A percentile compares a stretch with the other conserved stretches of the same genome.
These are phyloP conservation scores for Aspergillus persii DNA, from an alignment of 2,329 filamentous ascomycete genomes.

Conservation along the genomic window DNA sequence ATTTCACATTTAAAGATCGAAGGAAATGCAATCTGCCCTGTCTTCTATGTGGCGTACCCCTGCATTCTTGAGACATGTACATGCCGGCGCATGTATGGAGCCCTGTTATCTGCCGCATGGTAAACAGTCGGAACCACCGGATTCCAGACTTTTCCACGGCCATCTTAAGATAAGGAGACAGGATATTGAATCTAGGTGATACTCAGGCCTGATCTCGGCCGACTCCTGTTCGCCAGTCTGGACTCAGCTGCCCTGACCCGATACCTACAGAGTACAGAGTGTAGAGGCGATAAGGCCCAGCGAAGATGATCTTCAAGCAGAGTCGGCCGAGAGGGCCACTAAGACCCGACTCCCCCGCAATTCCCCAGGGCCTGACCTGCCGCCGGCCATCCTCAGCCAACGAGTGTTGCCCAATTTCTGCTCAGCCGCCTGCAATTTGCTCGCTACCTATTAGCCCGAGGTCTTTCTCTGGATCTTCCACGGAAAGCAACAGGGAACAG, in stretches of 20 bases:
- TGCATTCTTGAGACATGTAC: background rate
- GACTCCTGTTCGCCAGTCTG: background rate
- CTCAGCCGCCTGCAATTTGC: constrained; percentile 9
- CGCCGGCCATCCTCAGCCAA: constrained; percentile 1
- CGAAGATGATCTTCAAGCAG: background rate
- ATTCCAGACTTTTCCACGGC: background rate
- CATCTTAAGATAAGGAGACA: background rate
- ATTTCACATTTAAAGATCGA: background rate
- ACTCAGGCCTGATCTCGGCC: background rate
- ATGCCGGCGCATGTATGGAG: background rate
- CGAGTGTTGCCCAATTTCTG: constrained; percentile 11
- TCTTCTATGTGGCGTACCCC: background rate
- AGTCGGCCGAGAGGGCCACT: background rate
- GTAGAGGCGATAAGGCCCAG: background rate
- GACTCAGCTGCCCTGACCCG: background rate
- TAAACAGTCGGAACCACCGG: background rate
- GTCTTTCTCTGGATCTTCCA: background rate
- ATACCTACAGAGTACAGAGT: background rate
- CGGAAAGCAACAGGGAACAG: no score
- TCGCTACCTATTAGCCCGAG: constrained; percentile 24
- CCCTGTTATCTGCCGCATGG: no score
- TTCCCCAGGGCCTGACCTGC: background rate
- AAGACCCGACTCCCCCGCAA: background rate
- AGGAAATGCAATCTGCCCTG: background rate
- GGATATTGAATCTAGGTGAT: background rate